phyloP scores from a whole-genome alignment of 495 filamentous ascomycete genomes.

The Daldinia loculata region DNA sequence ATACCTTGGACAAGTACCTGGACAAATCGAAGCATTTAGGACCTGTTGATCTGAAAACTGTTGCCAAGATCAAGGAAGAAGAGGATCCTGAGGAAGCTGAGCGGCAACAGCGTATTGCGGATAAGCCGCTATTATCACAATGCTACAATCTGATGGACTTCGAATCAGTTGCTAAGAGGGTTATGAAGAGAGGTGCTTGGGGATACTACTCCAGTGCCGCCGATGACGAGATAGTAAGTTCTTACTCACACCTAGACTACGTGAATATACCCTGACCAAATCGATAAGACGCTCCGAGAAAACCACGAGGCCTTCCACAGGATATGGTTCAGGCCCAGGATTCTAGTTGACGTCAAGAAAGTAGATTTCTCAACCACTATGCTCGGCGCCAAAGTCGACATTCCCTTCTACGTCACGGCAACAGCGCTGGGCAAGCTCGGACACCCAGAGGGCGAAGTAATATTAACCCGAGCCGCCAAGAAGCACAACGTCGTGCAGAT shows the following conservation, averaged over 20 bases:
- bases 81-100: conserved; percentile 80
- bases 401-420: conserved; percentile 92
- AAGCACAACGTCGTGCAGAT: conserved; percentile 92
- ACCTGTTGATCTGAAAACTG: conserved; percentile 87
- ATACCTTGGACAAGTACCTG: conserved; percentile 82
- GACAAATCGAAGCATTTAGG: conserved; percentile 90
- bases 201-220: conserved; percentile 96
- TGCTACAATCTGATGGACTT: conserved; percentile 98
- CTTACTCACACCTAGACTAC: background rate
- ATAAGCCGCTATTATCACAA: conserved; percentile 84
- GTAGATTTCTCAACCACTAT: conserved; percentile 88
- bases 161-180: conserved; percentile 82
- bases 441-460: conserved; percentile 86
- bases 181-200: conserved; percentile 97
- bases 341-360: conserved; percentile 86
- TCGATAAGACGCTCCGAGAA: conserved; percentile 84
- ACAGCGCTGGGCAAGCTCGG: conserved; percentile 93
- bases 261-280: background rate
- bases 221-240: conserved; percentile 92
- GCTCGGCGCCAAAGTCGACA: conserved; percentile 82
- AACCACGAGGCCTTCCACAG: conserved; percentile 97
- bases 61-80: conserved; percentile 73
- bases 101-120: conserved; percentile 74
- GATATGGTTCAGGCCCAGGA: conserved; percentile 92
- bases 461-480: conserved; percentile 83